phyloP scores from a whole-genome alignment of 495 filamentous ascomycete species.

The Astrothelium macrocarpum region DNA sequence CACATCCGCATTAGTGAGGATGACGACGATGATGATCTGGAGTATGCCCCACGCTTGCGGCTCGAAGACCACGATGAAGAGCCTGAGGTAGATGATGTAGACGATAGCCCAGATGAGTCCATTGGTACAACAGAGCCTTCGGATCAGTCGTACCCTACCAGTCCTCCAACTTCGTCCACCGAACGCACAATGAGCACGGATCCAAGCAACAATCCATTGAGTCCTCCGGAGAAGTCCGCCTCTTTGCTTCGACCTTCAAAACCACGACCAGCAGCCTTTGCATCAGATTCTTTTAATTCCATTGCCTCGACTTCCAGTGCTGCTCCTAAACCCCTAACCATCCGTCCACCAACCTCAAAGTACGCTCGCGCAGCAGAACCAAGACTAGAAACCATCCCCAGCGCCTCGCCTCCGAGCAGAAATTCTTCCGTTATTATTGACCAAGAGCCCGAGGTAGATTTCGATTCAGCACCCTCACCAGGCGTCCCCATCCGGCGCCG shows the following conservation, averaged over 20 bases:
- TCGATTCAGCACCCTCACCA: neutral
- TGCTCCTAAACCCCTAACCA: neutral
- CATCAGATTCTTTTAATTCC: constrained; percentile 1
- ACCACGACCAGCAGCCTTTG: neutral
- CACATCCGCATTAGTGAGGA: neutral
- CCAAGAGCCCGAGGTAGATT: neutral
- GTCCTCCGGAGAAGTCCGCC: no score
- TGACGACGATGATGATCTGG: neutral
- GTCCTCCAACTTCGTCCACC: neutral
- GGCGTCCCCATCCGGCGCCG: neutral
- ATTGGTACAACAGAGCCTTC: neutral
- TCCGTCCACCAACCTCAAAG: neutral
- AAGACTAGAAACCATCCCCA: neutral
- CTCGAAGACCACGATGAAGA: constrained; percentile 1
- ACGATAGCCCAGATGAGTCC: neutral
- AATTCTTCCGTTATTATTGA: neutral
- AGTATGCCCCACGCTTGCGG: neutral
- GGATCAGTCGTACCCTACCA: neutral
- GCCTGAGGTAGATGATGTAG: neutral
- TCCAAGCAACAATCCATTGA: neutral
- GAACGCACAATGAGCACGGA: neutral
- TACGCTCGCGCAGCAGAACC: neutral
- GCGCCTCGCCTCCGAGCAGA: neutral
- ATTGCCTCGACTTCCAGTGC: neutral
- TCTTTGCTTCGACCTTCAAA: no score